phyloP scores from a whole-genome alignment of 805 yeast genomes.

The Cyberlindnera nakhonratchasimensis region DNA sequence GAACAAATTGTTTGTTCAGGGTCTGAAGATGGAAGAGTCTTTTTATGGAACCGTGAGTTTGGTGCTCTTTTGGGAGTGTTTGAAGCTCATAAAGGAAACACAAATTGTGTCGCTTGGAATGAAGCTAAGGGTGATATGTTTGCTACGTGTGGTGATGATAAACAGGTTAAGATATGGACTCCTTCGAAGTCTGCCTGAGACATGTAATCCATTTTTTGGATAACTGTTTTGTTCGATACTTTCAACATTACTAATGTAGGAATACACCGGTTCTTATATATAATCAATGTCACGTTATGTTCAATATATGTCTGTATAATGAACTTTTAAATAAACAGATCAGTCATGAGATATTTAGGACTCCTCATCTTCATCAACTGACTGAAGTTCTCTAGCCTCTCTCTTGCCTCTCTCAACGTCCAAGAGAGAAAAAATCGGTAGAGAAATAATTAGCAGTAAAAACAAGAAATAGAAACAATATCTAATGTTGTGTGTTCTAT shows the following conservation, averaged over 20 bases:
- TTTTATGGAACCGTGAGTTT: conserved; percentile 71
- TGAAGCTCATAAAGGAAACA: conserved; percentile 60
- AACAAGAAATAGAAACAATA: conserved; percentile 67
- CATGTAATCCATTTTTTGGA: no score
- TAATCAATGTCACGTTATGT: no score
- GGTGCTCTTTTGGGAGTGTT: conserved; percentile 60
- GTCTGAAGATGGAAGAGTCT: conserved; percentile 74
- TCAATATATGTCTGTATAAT: no score
- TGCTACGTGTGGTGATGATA: conserved; percentile 87
- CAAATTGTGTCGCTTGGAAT: conserved; percentile 81
- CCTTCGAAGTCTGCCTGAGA: conserved; percentile 33
- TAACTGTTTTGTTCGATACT: no score
- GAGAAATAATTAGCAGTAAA: conserved; percentile 46
- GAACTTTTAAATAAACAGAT: neutral
- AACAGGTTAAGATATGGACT: conserved; percentile 67
- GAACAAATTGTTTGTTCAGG: conserved; percentile 78
- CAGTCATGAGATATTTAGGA: neutral
- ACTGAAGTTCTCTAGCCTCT: conserved; percentile 46
- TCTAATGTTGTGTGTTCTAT: conserved; percentile 68
- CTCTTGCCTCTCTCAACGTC: conserved; percentile 60
- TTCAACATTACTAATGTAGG: no score
- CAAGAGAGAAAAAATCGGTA: conserved; percentile 53
- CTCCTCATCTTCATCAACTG: conserved; percentile 19
- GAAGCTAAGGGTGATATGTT: conserved; percentile 46
- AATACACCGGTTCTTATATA: no score